Base-by-base conservation (phyloP, 2,329 filamentous ascomycete species). In the Aureobasidium lini region DNA sequence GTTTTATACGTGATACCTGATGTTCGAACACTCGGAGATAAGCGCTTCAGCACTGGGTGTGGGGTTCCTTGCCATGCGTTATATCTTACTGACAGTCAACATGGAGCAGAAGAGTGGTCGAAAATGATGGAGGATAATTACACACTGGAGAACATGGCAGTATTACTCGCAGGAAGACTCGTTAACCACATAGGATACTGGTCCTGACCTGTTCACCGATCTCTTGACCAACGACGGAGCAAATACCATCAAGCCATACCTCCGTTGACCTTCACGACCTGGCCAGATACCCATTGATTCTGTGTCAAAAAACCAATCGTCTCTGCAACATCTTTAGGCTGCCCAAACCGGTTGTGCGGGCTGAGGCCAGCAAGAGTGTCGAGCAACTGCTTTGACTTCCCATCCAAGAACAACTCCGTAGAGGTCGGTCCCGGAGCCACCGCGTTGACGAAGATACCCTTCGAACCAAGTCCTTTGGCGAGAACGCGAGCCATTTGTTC, bases 401-500 rank as follows among this genome's bases (percentile, higher is more conserved):
- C 62, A 64, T 74, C 68, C 58, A 77, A 73, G 66, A 84, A 85
- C 34, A 84, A 67, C 4, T 83, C 81, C 0, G 82, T 84, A 0
- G 69, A 77, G 0, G 80, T 84, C 1, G 82, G 81, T 0, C 80
- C 81, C 0, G 81, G 80, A 0, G 79, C 76, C 15, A 82, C 68
- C 9, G 72, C 72, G 64, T 83, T 83, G 11, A 82, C 79, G 11
- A 64, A 69, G 67, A 84, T 81, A 2, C 77, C 77, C 64, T 76
- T 79, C 9, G 70, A 64, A 1, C 75, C 80, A 23, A 84, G 75
- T 56, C 84, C 81, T 68, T 83, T 84, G 46, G 79, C 75, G 61
- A 84, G 68, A 2, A 79, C 70, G 10, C 81, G 76, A 0, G 77
- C 77, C 72, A 85, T 78, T 68, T 84, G 80, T 68, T 85, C 82